phyloP scores from a whole-genome alignment of 495 filamentous ascomycete species.

The Penicillium desertorum region DNA sequence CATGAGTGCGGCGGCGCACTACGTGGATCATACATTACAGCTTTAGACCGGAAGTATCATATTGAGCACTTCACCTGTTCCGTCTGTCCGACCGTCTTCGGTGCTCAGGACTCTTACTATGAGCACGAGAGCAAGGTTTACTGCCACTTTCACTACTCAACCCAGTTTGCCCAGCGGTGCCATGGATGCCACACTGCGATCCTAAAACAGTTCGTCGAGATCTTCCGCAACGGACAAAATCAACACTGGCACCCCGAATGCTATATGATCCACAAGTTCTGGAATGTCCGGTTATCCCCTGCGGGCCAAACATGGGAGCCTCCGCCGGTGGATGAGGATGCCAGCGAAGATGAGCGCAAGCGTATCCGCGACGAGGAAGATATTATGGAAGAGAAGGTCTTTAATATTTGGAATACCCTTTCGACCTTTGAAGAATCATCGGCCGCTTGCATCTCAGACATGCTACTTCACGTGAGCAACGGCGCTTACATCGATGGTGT shows the following conservation, averaged over 20 bases:
- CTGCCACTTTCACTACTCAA: constrained; percentile 99
- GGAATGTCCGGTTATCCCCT: constrained; percentile 87
- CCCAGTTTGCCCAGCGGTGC: constrained; percentile 92
- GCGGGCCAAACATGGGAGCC: constrained; percentile 51
- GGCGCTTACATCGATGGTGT: constrained; percentile 95
- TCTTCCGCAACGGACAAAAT: constrained; percentile 94
- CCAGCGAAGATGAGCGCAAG: constrained; percentile 71
- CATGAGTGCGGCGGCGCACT: constrained; percentile 89
- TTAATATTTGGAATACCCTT: constrained; percentile 95
- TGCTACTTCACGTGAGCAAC: constrained; percentile 99
- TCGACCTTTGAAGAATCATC: constrained; percentile 97
- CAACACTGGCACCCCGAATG: constrained; percentile 99
- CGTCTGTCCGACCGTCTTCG: constrained; percentile 94
- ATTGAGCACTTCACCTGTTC: constrained; percentile 99
- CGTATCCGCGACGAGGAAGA: constrained; percentile 83
- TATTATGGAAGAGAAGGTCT: constrained; percentile 95
- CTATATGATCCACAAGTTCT: constrained; percentile 99
- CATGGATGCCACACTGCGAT: constrained; percentile 98
- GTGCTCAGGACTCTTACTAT: constrained; percentile 97
- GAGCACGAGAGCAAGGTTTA: constrained; percentile 96
- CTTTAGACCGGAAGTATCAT: constrained; percentile 96
- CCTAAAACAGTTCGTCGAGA: constrained; percentile 98
- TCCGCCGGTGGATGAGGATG: constrained; percentile 55
- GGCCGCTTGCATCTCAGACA: constrained; percentile 97
- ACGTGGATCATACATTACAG: constrained; percentile 97